phyloP scores from a whole-genome alignment of 2,329 filamentous ascomycete genomes.

The Sporothrix pallida region DNA sequence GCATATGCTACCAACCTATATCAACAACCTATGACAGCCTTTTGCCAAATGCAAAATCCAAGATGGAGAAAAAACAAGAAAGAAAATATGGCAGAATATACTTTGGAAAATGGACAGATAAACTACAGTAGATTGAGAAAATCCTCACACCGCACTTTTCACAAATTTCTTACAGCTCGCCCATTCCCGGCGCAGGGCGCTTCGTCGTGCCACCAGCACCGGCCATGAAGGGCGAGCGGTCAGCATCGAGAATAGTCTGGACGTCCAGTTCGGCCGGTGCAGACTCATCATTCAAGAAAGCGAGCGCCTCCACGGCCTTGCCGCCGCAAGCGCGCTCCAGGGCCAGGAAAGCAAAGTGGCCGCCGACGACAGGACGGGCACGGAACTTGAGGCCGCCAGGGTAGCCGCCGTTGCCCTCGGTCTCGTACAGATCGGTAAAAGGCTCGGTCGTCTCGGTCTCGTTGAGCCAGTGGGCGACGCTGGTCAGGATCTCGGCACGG shows the following conservation, averaged over 20 bases:
- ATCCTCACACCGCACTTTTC: neutral
- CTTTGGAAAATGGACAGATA: neutral
- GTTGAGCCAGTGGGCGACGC: constrained; percentile 81
- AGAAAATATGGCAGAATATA: neutral
- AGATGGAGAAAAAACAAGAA: neutral
- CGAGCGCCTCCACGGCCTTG: constrained; percentile 63
- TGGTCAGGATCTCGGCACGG: constrained; percentile 72
- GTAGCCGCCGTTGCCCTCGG: constrained; percentile 76
- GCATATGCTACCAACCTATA: neutral
- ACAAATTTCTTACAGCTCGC: constrained; percentile 29
- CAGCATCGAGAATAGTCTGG: constrained; percentile 35
- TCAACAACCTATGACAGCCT: neutral
- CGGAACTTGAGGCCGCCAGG: constrained; percentile 77
- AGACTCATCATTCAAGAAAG: constrained; percentile 52
- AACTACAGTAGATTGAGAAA: constrained; percentile 15
- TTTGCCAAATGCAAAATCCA: constrained; percentile 1
- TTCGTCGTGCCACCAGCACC: neutral
- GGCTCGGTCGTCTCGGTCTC: constrained; percentile 79
- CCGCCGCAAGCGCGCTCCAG: constrained; percentile 79
- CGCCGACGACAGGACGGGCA: constrained; percentile 81
- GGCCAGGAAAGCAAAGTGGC: constrained; percentile 85
- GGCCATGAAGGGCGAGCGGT: constrained; percentile 34
- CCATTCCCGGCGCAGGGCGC: constrained; percentile 24
- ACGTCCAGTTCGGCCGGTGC: constrained; percentile 37
- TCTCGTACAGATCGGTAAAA: constrained; percentile 82